Evolutionary conservation across 2,329 filamentous ascomycete species (phyloP).

Genomic region (Pyrenochaeta sp.): DNA sequence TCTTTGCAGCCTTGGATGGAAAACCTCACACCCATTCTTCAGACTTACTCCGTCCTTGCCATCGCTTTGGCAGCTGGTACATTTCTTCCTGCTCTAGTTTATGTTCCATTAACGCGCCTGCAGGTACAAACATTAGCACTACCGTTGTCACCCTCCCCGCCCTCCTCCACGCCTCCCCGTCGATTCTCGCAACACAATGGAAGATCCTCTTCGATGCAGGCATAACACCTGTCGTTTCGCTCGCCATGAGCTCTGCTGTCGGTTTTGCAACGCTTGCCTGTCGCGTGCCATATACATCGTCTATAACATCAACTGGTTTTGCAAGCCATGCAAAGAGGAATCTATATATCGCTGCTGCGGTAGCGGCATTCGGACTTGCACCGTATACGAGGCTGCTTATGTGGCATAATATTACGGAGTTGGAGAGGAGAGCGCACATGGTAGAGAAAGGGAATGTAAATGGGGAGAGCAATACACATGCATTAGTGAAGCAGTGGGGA

Average conservation of each 20-base stretch:
- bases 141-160: conserved; percentile 27
- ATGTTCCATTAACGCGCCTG: not conserved
- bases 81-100: not conserved
- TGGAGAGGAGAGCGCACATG: conserved; percentile 14
- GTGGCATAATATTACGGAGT: conserved; percentile 10
- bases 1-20: not conserved
- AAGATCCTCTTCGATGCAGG: conserved; percentile 27
- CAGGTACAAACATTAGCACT: conserved; percentile 28
- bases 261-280: conserved; percentile 27
- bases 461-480: not conserved
- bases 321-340: conserved; percentile 11
- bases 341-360: conserved; percentile 19
- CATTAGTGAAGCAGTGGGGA: conserved; percentile 1
- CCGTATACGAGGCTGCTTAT: conserved; percentile 26
- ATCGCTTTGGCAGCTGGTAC: conserved; percentile 27
- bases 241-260: conserved; percentile 20
- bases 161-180: conserved; percentile 15
- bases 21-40: conserved; percentile 17
- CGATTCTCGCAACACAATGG: conserved; percentile 27
- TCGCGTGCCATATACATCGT: not conserved
- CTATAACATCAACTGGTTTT: not conserved
- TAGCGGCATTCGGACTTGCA: conserved; percentile 18
- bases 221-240: conserved; percentile 24
- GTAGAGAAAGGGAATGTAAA: not conserved
- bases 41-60: conserved; percentile 31